Conservation (phyloP, 805 yeast genomes). For the Candida manassasensis region DNA sequence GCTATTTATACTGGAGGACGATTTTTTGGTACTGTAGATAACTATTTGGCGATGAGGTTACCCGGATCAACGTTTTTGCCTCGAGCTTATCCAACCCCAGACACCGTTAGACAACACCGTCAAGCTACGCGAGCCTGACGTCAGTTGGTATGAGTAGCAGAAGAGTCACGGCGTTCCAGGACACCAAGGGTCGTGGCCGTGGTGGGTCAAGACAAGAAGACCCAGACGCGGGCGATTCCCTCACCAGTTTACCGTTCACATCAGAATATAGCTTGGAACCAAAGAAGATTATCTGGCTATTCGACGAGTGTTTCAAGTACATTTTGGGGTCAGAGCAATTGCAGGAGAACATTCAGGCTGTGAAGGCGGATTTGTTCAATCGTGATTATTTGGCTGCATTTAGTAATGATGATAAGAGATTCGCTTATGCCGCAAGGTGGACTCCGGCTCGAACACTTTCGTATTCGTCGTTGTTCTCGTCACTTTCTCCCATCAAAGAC, state of each 20-base stretch:
- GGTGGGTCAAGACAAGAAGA: background rate
- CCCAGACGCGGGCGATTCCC: background rate
- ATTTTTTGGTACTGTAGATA: background rate
- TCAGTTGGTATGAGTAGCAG: no score
- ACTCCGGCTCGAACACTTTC: constrained; percentile 77
- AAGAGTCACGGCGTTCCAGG: constrained; percentile 26
- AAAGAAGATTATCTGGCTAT: constrained; percentile 32
- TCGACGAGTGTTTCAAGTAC: constrained; percentile 26
- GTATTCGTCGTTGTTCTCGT: constrained; percentile 61
- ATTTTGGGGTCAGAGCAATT: constrained; percentile 33
- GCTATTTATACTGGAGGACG: constrained; percentile 7
- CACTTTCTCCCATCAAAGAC: constrained; percentile 39
- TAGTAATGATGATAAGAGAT: constrained; percentile 53
- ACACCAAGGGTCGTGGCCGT: constrained; percentile 8
- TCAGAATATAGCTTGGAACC: constrained; percentile 30
- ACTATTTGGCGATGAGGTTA: constrained; percentile 8
- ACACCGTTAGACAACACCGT: no score
- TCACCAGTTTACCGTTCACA: constrained; percentile 25
- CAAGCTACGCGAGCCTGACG: no score
- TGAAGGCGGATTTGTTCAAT: constrained; percentile 64
- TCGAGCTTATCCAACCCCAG: no score
- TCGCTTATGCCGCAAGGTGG: constrained; percentile 83
- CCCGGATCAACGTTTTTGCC: constrained; percentile 8
- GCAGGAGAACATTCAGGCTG: constrained; percentile 52
- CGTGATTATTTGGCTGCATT: constrained; percentile 72